These are phyloP conservation scores for Decorospora gaudefroyi DNA, from an alignment of 2,329 filamentous ascomycete genomes.

Conservation along the genomic window DNA sequence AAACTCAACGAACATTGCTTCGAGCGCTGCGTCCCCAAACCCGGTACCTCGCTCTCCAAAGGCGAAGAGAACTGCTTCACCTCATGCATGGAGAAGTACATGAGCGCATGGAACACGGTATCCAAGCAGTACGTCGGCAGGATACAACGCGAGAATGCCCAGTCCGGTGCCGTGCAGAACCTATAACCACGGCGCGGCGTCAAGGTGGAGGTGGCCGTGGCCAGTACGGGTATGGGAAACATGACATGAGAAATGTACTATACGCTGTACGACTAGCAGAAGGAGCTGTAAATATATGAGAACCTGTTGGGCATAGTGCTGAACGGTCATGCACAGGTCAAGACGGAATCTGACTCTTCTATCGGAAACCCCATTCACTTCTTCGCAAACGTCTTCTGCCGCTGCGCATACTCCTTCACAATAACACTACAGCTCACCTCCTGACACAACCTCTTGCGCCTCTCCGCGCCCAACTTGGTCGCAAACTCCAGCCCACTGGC, in stretches of 20 bases:
- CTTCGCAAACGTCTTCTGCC: conserved; percentile 55
- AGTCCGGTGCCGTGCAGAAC: conserved; percentile 11
- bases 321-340: conserved; percentile 8
- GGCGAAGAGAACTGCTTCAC: conserved; percentile 57
- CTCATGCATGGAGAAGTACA: conserved; percentile 61
- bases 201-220: not conserved
- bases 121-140: conserved; percentile 55
- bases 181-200: conserved; percentile 8
- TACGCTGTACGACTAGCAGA: conserved; percentile 28
- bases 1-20: conserved; percentile 63
- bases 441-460: conserved; percentile 79
- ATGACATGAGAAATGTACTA: conserved; percentile 26
- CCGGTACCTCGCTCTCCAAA: conserved; percentile 55
- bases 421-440: conserved; percentile 84
- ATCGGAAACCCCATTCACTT: conserved; percentile 16
- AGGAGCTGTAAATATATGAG: conserved; percentile 5
- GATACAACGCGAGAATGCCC: conserved; percentile 51
- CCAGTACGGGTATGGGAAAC: conserved; percentile 6
- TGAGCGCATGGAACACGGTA: conserved; percentile 58
- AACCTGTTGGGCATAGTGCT: conserved; percentile 6
- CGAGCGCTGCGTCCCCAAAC: conserved; percentile 59
- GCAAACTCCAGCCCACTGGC: conserved; percentile 93
- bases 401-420: conserved; percentile 75
- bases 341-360: conserved; percentile 6
- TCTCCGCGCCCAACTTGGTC: conserved; percentile 70